These are phyloP conservation scores for Ochetophila trinervis DNA, from an alignment of 306 rosid species.

Conservation along the genomic window DNA sequence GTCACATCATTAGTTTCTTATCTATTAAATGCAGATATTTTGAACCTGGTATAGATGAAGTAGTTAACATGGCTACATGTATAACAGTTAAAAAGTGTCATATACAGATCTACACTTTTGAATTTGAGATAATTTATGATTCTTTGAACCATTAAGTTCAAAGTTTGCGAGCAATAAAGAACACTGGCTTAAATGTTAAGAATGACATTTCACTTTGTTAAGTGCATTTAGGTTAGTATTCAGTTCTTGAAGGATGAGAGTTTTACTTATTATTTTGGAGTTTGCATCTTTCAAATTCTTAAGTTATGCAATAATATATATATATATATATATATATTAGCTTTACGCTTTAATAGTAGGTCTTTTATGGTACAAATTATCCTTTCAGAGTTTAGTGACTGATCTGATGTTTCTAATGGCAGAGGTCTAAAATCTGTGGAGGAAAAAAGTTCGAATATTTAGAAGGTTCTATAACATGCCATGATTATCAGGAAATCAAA, in stretches of 20 bases:
- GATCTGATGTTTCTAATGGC: constrained; percentile 30
- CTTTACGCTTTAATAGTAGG: not conserved
- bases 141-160: no score
- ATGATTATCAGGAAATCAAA: constrained; percentile 95
- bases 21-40: not conserved
- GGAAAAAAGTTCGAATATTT: constrained; percentile 66
- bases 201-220: not conserved
- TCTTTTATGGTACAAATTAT: constrained; percentile 2
- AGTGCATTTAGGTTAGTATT: not conserved
- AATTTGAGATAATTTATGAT: no score
- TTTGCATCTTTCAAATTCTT: not conserved
- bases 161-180: not conserved
- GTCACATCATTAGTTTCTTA: constrained; percentile 14
- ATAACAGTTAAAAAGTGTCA: constrained; percentile 1
- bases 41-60: not conserved
- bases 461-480: constrained; percentile 78
- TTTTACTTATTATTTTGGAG: not conserved
- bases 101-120: no score
- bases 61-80: constrained; percentile 14
- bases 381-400: constrained; percentile 13
- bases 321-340: no score
- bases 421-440: constrained; percentile 64
- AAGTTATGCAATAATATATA: not conserved
- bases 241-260: not conserved
- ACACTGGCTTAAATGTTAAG: not conserved